Conservation (phyloP, 371 early-diverging fungal species). For the Enterocytospora artemiae region DNA sequence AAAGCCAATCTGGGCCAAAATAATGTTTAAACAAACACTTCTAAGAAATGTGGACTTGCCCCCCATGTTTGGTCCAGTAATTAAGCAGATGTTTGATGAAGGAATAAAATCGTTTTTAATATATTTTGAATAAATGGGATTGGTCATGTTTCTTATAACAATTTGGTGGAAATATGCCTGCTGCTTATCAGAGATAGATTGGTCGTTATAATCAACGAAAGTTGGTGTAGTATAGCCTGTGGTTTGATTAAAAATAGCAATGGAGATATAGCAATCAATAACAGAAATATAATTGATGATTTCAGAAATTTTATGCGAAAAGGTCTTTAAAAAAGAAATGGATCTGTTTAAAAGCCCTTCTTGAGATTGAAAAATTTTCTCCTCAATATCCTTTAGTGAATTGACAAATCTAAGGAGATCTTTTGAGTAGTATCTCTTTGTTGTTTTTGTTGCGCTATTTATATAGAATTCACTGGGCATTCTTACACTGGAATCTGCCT, state of each 20-base stretch:
- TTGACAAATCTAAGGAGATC: conserved; percentile 63
- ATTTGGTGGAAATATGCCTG: too few relatives aligned
- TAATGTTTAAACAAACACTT: conserved; percentile 78
- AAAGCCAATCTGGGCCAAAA: conserved; percentile 92
- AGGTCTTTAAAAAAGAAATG: conserved; percentile 18
- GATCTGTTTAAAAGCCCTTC: conserved; percentile 30
- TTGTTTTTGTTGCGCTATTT: conserved; percentile 63
- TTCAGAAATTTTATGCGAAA: conserved; percentile 59
- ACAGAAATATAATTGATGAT: conserved; percentile 68
- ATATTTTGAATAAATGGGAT: conserved; percentile 62
- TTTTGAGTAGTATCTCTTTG: conserved; percentile 73
- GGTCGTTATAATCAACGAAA: conserved; percentile 55
- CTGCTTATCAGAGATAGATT: conserved; percentile 64
- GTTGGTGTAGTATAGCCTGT: conserved; percentile 8
- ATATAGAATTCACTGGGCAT: conserved; percentile 70
- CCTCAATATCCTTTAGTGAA: conserved; percentile 69
- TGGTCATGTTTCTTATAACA: conserved; percentile 36
- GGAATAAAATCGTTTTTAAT: conserved; percentile 71
- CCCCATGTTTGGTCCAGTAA: conserved; percentile 94
- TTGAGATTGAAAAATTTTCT: conserved; percentile 61
- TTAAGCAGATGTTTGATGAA: conserved; percentile 68
- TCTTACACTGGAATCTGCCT: conserved; percentile 65
- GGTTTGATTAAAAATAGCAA: conserved; percentile 63
- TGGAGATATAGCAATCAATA: conserved; percentile 75
- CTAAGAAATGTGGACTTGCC: conserved; percentile 74